Evolutionary conservation across 352 stramenopile genomes (phyloP), one percentile per base, ranked within the genome.

Genomic region (Globisporangium middletonii): DNA sequence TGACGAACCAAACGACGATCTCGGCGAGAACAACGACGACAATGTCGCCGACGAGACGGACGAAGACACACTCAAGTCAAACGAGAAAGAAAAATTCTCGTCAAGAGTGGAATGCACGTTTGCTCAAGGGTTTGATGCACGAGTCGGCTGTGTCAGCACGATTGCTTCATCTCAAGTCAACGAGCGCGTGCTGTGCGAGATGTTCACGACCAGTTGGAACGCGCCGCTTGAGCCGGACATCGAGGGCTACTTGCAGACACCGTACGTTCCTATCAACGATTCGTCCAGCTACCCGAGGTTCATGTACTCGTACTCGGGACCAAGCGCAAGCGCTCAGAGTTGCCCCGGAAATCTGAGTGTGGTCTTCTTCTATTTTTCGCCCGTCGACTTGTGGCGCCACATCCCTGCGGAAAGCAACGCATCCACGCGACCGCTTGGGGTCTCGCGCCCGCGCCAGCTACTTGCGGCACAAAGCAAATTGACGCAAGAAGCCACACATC

Each of bases 161-260:
- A 47, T 47, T 3, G 18, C 15, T 7, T 11, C 42, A 26, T 11
- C 13, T 11, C 18, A 12, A 47, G 13, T 23, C 42, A 26, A 47
- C 42, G 16, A 47, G 5, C 18, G 13, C 4, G 42, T 47, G 19
- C 42, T 47, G 23, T 15, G 42, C 42, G 13, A 19, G 13, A 26
- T 47, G 42, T 18, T 49, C 8, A 6, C 26, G 1, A 55, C 9
- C 11, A 58, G 50, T 0, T 65, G 58, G 58, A 52, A 59, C 18
- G 58, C 52, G 15, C 49, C 59, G 5, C 50, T 51, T 9, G 49
- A 62, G n/a, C 43, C 58, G 0, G 50, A 69, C 28, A 46, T 33
- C 0, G 16, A 61, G 1, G 58, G 42, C 27, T 57, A 50, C 52
- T 13, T 49, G 33, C 52, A 57, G 52, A 57, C 52, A 4, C 52